These are phyloP conservation scores for Aegilops tauschii DNA, from an alignment of 176 grass and related monocot species.

Conservation along the genomic window DNA sequence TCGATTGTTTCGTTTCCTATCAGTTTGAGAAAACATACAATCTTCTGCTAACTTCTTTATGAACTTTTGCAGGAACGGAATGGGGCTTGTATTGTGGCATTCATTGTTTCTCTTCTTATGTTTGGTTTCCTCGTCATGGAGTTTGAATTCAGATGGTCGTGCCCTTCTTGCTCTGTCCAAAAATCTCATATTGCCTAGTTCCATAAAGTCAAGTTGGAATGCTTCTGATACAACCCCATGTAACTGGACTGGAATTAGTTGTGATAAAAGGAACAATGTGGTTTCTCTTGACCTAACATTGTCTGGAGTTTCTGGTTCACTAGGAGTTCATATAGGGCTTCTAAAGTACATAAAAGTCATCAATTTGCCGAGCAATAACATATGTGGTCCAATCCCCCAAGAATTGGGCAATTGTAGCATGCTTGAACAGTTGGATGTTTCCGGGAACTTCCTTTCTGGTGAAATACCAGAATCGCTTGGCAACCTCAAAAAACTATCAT, in stretches of 20 bases:
- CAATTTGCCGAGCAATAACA: conserved; percentile 24
- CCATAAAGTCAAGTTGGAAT: conserved; percentile 52
- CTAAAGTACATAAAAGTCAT: conserved; percentile 40
- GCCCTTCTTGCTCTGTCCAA: conserved; percentile 52
- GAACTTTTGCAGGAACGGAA: conserved; percentile 2
- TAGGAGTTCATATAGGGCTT: conserved; percentile 41
- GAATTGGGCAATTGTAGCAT: conserved; percentile 59
- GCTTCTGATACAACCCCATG: conserved; percentile 44
- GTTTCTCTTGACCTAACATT: conserved; percentile 41
- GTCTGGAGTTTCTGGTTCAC: conserved; percentile 31
- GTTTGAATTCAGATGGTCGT: conserved; percentile 54
- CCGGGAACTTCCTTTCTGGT: conserved; percentile 51
- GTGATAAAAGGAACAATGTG: conserved; percentile 21
- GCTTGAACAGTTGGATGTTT: conserved; percentile 56
- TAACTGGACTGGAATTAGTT: conserved; percentile 49
- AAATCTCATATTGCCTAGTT: conserved; percentile 37
- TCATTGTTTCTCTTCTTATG: conserved; percentile 15
- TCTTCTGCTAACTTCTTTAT: not conserved
- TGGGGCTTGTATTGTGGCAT: conserved; percentile 32
- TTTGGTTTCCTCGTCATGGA: conserved; percentile 24
- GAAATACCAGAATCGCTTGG: conserved; percentile 59
- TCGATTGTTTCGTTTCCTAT: not conserved
- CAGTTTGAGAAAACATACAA: not conserved
- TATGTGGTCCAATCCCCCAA: conserved; percentile 49
- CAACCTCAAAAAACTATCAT: conserved; percentile 49